These are phyloP conservation scores for Pythium brassicae DNA, from an alignment of 352 stramenopile species.

Conservation along the genomic window DNA sequence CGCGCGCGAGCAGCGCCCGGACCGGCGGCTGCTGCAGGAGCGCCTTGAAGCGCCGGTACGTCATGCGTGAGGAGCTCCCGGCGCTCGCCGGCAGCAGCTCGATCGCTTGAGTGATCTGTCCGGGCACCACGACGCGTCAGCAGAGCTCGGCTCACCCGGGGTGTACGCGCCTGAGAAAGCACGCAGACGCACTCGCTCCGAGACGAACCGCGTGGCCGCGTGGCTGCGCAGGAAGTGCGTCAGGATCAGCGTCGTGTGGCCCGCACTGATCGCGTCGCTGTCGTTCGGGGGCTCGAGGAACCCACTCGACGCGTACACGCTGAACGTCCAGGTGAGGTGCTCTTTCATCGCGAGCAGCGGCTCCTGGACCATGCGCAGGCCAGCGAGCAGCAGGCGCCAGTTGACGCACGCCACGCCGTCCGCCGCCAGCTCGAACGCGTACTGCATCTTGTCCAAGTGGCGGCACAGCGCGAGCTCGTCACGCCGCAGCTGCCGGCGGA, in stretches of 20 bases:
- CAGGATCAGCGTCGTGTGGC: slow-evolving; percentile 45
- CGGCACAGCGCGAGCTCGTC: slow-evolving; percentile 34
- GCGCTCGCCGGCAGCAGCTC: slow-evolving; percentile 27
- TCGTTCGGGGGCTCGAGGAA: slow-evolving; percentile 40
- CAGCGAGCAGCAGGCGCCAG: slow-evolving; percentile 58
- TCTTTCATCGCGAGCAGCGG: slow-evolving; percentile 49
- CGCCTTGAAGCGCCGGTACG: slow-evolving; percentile 34
- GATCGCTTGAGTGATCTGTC: slow-evolving; percentile 44
- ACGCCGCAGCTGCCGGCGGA: slow-evolving; percentile 13
- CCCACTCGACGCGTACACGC: slow-evolving; percentile 44
- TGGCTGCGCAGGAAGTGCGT: slow-evolving; percentile 51
- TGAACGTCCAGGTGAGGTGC: slow-evolving; percentile 56
- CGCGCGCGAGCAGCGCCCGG: slow-evolving; percentile 32
- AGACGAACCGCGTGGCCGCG: slow-evolving; percentile 40
- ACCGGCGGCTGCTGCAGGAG: slow-evolving; percentile 42
- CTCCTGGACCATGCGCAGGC: slow-evolving; percentile 54
- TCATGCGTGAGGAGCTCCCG: slow-evolving; percentile 33
- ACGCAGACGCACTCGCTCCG: slow-evolving; percentile 37
- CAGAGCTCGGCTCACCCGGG: no score
- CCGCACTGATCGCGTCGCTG: slow-evolving; percentile 22
- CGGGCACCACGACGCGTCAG: background rate
- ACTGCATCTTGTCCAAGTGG: slow-evolving; percentile 61
- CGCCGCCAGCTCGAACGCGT: slow-evolving; percentile 45
- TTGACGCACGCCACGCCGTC: slow-evolving; percentile 57
- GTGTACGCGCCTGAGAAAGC: no score